phyloP scores from a whole-genome alignment of 805 yeast genomes.

The Ogataea naganishii region DNA sequence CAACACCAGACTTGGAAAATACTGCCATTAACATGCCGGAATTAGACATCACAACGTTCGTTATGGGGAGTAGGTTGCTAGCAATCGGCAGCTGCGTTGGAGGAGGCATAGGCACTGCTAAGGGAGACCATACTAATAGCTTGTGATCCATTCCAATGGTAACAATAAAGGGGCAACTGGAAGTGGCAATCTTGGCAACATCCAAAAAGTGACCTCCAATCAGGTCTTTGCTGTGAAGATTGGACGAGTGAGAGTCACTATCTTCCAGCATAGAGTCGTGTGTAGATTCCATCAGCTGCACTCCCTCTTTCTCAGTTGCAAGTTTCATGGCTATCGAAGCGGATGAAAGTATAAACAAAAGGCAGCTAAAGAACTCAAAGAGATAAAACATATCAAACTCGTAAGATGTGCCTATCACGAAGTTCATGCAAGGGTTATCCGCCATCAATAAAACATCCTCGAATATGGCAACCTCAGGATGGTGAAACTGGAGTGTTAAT shows the following conservation, averaged over 20 bases:
- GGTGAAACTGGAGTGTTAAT: too few relatives aligned
- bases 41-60: constrained; percentile 45
- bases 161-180: constrained; percentile 56
- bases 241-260: constrained; percentile 5
- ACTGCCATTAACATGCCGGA: constrained; percentile 53
- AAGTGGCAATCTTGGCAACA: constrained; percentile 50
- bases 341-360: constrained; percentile 43
- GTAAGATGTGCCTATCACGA: constrained; percentile 23
- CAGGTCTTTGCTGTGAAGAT: constrained; percentile 29
- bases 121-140: constrained; percentile 67
- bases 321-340: constrained; percentile 35
- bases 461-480: too few relatives aligned
- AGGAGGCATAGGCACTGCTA: constrained; percentile 35
- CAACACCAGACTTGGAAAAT: constrained; percentile 39
- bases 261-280: constrained; percentile 6
- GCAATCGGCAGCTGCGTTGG: constrained; percentile 36
- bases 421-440: constrained; percentile 9
- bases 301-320: constrained; percentile 21
- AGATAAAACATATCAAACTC: constrained; percentile 41
- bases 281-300: constrained; percentile 3
- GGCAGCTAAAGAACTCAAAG: constrained; percentile 45
- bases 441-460: too few relatives aligned
- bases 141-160: constrained; percentile 69
- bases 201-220: constrained; percentile 53
- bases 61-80: constrained; percentile 52